Evolutionary conservation across 2,329 filamentous ascomycete genomes (phyloP).

Genomic region (Falciphora oryzae): DNA sequence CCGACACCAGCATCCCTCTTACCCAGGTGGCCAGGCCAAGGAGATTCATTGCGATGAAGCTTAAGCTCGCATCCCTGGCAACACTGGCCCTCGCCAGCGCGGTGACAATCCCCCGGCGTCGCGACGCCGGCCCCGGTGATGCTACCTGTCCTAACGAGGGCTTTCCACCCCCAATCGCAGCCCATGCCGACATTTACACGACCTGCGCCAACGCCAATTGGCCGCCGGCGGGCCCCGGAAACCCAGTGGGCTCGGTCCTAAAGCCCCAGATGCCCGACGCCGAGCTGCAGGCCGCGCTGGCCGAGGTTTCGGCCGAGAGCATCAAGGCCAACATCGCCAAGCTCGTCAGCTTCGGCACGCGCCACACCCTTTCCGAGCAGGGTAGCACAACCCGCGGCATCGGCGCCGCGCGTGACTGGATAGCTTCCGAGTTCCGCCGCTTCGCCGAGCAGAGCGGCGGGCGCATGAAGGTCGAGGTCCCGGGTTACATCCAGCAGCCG

Average conservation of each 20-base stretch:
- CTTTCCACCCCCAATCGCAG: slow-evolving; percentile 1
- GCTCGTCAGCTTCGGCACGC: slow-evolving; percentile 50
- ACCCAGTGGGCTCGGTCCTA: slow-evolving; percentile 15
- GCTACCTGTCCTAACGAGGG: background rate
- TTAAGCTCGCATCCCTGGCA: background rate
- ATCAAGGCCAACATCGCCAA: slow-evolving; percentile 46
- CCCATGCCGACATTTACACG: background rate
- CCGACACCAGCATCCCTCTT: background rate
- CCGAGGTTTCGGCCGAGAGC: slow-evolving; percentile 30
- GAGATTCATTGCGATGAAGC: background rate
- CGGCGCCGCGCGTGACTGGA: slow-evolving; percentile 54
- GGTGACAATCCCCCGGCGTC: too few species aligned
- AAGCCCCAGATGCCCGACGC: slow-evolving; percentile 19
- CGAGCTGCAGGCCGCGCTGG: slow-evolving; percentile 19
- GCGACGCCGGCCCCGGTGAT: background rate
- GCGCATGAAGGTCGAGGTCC: slow-evolving; percentile 42
- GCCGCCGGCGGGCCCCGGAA: slow-evolving; percentile 12
- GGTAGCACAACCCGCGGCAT: slow-evolving; percentile 71
- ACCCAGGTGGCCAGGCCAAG: background rate
- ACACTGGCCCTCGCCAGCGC: background rate
- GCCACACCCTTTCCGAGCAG: slow-evolving; percentile 57
- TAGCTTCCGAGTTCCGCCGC: slow-evolving; percentile 41
- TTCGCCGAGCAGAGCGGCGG: slow-evolving; percentile 44
- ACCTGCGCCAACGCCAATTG: slow-evolving; percentile 19
- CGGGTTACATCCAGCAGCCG: slow-evolving; percentile 44